Percentiles rank a stretch among this genome's conserved stretches.
These are phyloP conservation scores for Mycosphaerelloides madeirae DNA, from an alignment of 2,329 filamentous ascomycete species.

Conservation along the genomic window DNA sequence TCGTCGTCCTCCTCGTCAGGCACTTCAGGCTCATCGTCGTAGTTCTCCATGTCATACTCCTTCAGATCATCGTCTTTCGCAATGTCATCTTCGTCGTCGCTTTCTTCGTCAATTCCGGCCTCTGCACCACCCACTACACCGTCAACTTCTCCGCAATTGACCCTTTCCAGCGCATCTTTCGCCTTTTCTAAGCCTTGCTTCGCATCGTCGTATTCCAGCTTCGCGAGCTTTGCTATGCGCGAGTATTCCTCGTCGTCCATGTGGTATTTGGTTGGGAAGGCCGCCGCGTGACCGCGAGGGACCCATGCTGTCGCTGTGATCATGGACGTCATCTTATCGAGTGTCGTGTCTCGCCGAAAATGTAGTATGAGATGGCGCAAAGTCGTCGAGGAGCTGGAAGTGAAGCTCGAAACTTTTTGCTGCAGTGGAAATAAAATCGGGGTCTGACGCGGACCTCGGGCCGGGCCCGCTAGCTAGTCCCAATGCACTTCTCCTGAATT, in stretches of 20 bases:
- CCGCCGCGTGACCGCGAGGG: conserved; percentile 47
- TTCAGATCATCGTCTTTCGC: conserved; percentile 75
- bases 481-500: too few species aligned
- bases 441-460: too few species aligned
- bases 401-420: too few species aligned
- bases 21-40: conserved; percentile 64
- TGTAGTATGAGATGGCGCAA: neutral
- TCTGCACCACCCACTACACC: conserved; percentile 72
- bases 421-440: too few species aligned
- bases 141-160: conserved; percentile 25
- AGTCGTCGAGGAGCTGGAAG: too few species aligned
- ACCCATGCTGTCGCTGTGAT: conserved; percentile 52
- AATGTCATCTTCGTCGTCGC: conserved; percentile 21
- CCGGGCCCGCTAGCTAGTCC: too few species aligned
- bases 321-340: conserved; percentile 47
- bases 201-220: conserved; percentile 78
- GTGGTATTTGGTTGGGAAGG: conserved; percentile 46
- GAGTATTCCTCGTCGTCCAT: conserved; percentile 51
- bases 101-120: conserved; percentile 38
- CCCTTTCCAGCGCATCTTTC: conserved; percentile 40
- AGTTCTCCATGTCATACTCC: conserved; percentile 94
- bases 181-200: conserved; percentile 78
- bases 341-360: neutral
- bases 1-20: conserved; percentile 62
- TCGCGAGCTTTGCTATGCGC: conserved; percentile 49